Conservation (phyloP, 257 asterid species). For the Solanum pennellii region DNA sequence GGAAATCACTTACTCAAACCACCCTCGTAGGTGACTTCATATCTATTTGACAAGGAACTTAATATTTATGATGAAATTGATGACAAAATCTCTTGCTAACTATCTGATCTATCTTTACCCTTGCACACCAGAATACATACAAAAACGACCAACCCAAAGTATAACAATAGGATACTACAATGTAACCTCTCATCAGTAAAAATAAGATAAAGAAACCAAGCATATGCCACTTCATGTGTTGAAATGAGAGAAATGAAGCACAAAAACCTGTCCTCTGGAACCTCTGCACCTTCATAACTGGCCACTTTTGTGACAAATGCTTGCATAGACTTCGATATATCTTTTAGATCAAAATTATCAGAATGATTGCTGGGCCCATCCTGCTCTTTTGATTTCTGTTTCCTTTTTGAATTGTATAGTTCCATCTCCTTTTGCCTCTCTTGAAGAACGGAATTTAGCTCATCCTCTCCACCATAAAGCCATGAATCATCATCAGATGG, state of each 20-base stretch:
- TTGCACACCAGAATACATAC: neutral
- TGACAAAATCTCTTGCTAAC: neutral
- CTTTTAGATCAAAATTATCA: conserved; percentile 58
- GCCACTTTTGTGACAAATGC: conserved; percentile 61
- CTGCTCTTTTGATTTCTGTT: conserved; percentile 42
- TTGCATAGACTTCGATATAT: conserved; percentile 81
- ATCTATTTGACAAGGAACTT: neutral
- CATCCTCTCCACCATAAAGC: conserved; percentile 90
- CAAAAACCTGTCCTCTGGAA: conserved; percentile 61
- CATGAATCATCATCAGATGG: conserved; percentile 91
- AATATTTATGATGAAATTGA: neutral
- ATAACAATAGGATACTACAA: neutral
- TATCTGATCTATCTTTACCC: neutral
- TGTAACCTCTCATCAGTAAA: neutral
- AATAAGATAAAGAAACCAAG: neutral
- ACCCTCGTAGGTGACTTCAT: neutral
- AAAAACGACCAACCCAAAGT: neutral
- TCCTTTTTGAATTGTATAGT: conserved; percentile 46
- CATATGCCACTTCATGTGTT: neutral
- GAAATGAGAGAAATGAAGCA: neutral
- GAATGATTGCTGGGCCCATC: conserved; percentile 28
- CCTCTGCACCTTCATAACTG: conserved; percentile 87
- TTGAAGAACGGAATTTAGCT: conserved; percentile 66
- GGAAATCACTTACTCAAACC: neutral
- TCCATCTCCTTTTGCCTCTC: conserved; percentile 94